Evolutionary conservation across 345 rosid species (phyloP), one percentile per base, ranked within the genome.

Genomic region (Psidium guajava): DNA sequence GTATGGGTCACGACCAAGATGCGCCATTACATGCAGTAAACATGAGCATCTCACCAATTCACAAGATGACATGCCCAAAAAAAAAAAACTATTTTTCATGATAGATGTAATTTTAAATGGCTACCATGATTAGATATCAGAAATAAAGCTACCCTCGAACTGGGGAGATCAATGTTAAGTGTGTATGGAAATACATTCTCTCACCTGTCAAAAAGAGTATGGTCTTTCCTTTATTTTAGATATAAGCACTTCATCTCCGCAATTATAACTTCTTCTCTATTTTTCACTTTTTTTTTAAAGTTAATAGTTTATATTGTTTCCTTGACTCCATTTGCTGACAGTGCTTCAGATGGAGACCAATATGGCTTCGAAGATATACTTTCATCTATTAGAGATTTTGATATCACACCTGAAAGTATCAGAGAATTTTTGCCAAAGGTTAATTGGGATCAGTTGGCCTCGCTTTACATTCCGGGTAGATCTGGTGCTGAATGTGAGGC

Each of bases 401-500:
- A 96, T 87, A 93, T 97, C 84, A 91, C 98, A 14, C 95, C 98
- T 20, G 95, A 93, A 84, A 89, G 86, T 88, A 89, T 92, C 44
- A 90, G 95, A 88, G 93, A 92, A 89, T 93, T 94, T 87, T 95
- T 96, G 90, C 98, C 98, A 5, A 90, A 93, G 84, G 94, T 95
- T 86, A 90, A 93, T 24, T 97, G 99, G 99, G 91, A 93, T 87
- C 93, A 91, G 52, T 86, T 96, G 89, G 95, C 99, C 80, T 94
- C 95, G 18, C 84, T 86, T 86, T 91, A 90, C 85, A 88, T 92
- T 42, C 84, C 83, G 51, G 93, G 92, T 90, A 98, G 91, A 81
- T 89, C 93, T 87, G 98, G 95, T 88, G 92, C 96, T 83, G 99
- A 96, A 91, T 97, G 99, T 88, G 93, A 93, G 91, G 92, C 98